Conservation (phyloP, 331 rosid species). For the Pyrus hybrid region DNA sequence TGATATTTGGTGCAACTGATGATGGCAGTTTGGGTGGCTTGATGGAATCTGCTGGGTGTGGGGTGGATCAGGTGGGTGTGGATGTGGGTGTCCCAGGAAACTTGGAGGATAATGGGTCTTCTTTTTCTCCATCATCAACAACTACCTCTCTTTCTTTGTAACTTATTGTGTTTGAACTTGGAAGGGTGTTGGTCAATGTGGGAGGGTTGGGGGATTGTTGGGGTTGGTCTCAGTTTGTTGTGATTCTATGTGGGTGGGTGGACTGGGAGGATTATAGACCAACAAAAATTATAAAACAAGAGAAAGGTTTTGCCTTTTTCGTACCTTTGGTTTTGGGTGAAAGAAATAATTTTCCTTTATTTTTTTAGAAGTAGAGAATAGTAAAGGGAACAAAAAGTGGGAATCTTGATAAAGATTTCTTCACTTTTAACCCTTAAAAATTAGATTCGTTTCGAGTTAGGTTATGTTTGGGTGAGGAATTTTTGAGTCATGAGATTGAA, state of each 20-base stretch:
- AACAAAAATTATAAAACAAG: not conserved
- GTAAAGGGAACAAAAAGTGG: not conserved
- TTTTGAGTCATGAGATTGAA: no score
- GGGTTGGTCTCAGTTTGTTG: conserved; percentile 15
- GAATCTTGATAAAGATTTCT: not conserved
- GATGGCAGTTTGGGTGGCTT: conserved; percentile 27
- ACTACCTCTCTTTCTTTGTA: conserved; percentile 44
- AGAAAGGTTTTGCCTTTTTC: not conserved
- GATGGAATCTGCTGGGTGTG: conserved; percentile 22
- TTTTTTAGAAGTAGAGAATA: not conserved
- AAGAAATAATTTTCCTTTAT: not conserved
- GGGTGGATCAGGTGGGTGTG: conserved; percentile 5
- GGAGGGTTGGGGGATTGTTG: not conserved
- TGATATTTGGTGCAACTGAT: conserved; percentile 26
- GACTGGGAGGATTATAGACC: not conserved
- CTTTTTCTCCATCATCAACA: conserved; percentile 56
- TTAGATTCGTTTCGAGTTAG: no score
- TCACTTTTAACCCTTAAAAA: not conserved
- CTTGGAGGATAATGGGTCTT: conserved; percentile 19
- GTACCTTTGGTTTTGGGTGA: not conserved
- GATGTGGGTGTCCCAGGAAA: conserved; percentile 4
- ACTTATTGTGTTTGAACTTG: conserved; percentile 7
- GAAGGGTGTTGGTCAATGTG: not conserved
- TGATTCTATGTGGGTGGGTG: not conserved
- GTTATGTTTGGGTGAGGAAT: no score